Base-by-base conservation (phyloP, 2,329 filamentous ascomycete species). In the Cladosporium colombiae region DNA sequence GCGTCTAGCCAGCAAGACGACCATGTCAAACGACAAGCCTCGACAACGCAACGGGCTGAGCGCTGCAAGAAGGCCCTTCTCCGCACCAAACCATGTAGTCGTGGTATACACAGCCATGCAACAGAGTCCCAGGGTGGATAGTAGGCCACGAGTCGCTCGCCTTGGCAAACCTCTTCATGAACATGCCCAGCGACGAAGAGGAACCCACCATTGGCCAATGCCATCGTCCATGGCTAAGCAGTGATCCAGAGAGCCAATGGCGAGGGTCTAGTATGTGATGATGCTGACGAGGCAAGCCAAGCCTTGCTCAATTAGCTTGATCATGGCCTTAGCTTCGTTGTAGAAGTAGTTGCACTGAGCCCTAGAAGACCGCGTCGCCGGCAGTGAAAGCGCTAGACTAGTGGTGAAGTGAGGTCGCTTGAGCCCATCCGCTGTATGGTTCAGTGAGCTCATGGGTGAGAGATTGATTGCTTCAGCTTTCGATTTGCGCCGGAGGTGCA, bases 231-330 rank as follows among this genome's bases (percentile, higher is more conserved):
- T 29, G 37, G 56, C 56, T 59, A 59, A 59, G 56, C 56, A 59
- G 56, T 50, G 14, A 44, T 61, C n/a, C 29, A 33, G 23, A 29
- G 29, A 53, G 44, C 59, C 59, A 62, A 62, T 62, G n/a, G 27
- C 29, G 21, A 31, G n/a, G 31, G 29, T 6, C 13, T 23, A 23
- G n/a, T 33, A 29, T 40, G 25, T 37, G 44, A 57, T 55, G 40
- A 31, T 61, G 58, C 14, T 62, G 59, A 62, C 46, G 59, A 52
- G 59, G 46, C 58, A 49, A 37, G 58, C 40, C 37, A 46, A 59
- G 56, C 56, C 23, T 56, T 33, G 25, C 25, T 29, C 29, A 4
- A 33, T 56, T 31, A 21, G 29, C 25, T 33, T 31, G 25, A n/a
- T 23, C 7, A 46, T 13, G n/a, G n/a, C 7, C 40, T 46, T 46